Evolutionary conservation across 2,329 filamentous ascomycete genomes (phyloP).

Genomic region (Bipolaris gigantea): DNA sequence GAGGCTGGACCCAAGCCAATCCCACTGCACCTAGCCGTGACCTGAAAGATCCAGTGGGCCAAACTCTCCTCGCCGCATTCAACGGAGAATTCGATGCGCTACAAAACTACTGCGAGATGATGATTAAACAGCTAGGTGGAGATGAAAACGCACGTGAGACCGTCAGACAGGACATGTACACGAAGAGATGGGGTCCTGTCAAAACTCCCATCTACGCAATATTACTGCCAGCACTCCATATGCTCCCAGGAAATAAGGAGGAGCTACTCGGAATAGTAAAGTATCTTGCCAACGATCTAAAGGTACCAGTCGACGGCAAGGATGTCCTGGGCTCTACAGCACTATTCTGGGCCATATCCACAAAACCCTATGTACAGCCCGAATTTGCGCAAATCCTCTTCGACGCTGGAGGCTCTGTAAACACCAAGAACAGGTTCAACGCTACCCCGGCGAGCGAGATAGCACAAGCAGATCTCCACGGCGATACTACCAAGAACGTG

Average conservation of each 20-base stretch:
- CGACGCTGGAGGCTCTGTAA: slow-evolving; percentile 17
- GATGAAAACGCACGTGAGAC: slow-evolving; percentile 8
- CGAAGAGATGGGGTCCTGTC: slow-evolving; percentile 18
- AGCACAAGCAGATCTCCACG: slow-evolving; percentile 15
- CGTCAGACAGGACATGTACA: slow-evolving; percentile 12
- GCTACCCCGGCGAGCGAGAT: slow-evolving; percentile 17
- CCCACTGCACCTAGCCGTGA: slow-evolving; percentile 15
- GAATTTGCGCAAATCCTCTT: slow-evolving; percentile 21
- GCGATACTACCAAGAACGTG: slow-evolving; percentile 13
- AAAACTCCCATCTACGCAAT: slow-evolving; percentile 15
- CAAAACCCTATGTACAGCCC: slow-evolving; percentile 18
- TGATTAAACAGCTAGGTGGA: slow-evolving; percentile 6
- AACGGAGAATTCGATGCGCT: slow-evolving; percentile 3
- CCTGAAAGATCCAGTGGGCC: slow-evolving; percentile 16
- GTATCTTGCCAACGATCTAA: slow-evolving; percentile 13
- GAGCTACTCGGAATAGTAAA: slow-evolving; percentile 9
- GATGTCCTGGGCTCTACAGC: slow-evolving; percentile 18
- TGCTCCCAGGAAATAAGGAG: slow-evolving; percentile 2
- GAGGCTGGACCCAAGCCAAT: slow-evolving; percentile 12
- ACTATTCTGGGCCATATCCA: slow-evolving; percentile 19
- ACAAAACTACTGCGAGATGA: slow-evolving; percentile 4
- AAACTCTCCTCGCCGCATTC: slow-evolving; percentile 8
- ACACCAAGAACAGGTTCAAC: slow-evolving; percentile 15
- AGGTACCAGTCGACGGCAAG: slow-evolving; percentile 16
- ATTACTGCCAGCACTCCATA: slow-evolving; percentile 11